phyloP scores from a whole-genome alignment of 768 basidiomycete species.

The Hygrocybe punicea region DNA sequence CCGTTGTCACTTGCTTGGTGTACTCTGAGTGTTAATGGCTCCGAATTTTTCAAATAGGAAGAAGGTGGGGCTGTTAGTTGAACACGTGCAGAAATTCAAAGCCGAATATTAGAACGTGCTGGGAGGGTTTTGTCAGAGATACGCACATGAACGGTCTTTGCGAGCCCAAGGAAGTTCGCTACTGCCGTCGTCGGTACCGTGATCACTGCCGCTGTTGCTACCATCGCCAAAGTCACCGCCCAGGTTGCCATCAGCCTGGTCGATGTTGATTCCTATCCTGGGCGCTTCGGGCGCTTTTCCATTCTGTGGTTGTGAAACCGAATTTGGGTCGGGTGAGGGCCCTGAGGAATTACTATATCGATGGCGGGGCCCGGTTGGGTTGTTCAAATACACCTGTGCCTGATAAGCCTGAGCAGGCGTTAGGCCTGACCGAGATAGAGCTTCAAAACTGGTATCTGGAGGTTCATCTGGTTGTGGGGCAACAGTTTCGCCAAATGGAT shows the following conservation, averaged over 20 bases:
- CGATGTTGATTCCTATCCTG: conserved; percentile 42
- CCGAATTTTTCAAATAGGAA: neutral
- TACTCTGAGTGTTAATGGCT: neutral
- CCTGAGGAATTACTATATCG: conserved; percentile 28
- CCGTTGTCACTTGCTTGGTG: neutral
- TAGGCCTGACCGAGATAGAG: conserved; percentile 47
- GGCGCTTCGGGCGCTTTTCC: conserved; percentile 31
- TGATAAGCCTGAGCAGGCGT: conserved; percentile 82
- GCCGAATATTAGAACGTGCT: too few relatives aligned
- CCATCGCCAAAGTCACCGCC: conserved; percentile 50
- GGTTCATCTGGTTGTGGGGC: conserved; percentile 48
- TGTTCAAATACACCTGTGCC: conserved; percentile 61
- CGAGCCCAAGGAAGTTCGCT: conserved; percentile 61
- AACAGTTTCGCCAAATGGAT: conserved; percentile 43
- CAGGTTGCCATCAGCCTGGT: conserved; percentile 55
- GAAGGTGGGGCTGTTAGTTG: neutral
- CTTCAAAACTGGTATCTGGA: conserved; percentile 46
- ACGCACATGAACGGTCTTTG: conserved; percentile 35
- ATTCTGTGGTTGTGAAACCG: conserved; percentile 14
- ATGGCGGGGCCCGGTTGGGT: conserved; percentile 29
- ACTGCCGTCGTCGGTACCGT: conserved; percentile 45
- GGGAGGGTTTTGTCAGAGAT: conserved; percentile 26
- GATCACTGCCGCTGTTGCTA: conserved; percentile 38
- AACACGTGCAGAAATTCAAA: neutral
- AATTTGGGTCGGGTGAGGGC: conserved; percentile 19